These are phyloP conservation scores for Gyromitra esculenta DNA, from an alignment of 2,329 filamentous ascomycete species.

Conservation along the genomic window DNA sequence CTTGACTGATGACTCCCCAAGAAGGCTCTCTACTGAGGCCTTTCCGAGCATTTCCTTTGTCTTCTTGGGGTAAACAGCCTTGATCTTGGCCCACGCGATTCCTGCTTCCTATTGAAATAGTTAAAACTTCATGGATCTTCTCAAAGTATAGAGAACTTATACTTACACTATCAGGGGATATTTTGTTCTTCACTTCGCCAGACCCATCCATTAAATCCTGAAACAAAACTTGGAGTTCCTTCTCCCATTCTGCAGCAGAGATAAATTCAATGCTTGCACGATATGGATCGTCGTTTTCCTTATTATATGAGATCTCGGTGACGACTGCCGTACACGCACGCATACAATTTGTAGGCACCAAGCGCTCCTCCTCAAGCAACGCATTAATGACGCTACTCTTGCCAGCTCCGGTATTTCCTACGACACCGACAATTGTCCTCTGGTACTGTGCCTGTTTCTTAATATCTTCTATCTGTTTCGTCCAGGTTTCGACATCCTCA, in stretches of 20 bases:
- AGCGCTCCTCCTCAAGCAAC: slow-evolving; percentile 69
- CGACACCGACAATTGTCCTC: slow-evolving; percentile 67
- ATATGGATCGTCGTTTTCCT: slow-evolving; percentile 63
- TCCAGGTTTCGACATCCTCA: slow-evolving; percentile 61
- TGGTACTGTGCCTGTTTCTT: slow-evolving; percentile 60
- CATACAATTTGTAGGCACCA: slow-evolving; percentile 66
- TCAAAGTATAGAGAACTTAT: background rate
- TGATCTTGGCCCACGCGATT: slow-evolving; percentile 66
- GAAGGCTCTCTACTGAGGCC: slow-evolving; percentile 61
- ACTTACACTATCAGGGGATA: slow-evolving; percentile 35
- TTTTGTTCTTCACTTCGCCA: slow-evolving; percentile 59
- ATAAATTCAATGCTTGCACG: slow-evolving; percentile 70
- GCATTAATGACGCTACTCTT: slow-evolving; percentile 73
- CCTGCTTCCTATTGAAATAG: slow-evolving; percentile 59
- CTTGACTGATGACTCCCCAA: slow-evolving; percentile 61
- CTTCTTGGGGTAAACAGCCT: slow-evolving; percentile 63
- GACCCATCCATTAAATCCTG: slow-evolving; percentile 63
- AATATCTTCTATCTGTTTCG: slow-evolving; percentile 62
- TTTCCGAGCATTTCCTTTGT: slow-evolving; percentile 62
- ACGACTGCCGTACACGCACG: slow-evolving; percentile 71
- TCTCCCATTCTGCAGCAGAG: slow-evolving; percentile 65
- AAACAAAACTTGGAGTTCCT: slow-evolving; percentile 65
- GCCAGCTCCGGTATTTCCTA: slow-evolving; percentile 71
- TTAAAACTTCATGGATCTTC: slow-evolving; percentile 18
- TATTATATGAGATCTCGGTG: slow-evolving; percentile 70